Percentiles rank a stretch among this genome's conserved stretches.
These are phyloP conservation scores for Rosa chinensis DNA, from an alignment of 306 rosid species.

Conservation along the genomic window DNA sequence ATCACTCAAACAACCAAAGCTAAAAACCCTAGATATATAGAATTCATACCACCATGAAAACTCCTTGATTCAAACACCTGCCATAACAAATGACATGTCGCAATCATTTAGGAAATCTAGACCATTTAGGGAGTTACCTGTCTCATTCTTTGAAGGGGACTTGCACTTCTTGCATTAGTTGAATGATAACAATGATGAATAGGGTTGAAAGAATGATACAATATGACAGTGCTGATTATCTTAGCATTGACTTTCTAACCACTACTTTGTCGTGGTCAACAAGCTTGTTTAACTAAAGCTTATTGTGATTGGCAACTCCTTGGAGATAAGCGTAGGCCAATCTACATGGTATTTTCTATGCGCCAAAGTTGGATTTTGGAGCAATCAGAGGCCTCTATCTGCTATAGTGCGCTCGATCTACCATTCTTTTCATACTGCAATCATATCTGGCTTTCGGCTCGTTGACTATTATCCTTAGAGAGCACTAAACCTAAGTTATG, in stretches of 20 bases:
- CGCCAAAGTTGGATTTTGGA: neutral
- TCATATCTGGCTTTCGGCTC: neutral
- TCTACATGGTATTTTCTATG: neutral
- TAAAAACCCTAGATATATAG: no score
- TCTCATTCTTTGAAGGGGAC: neutral
- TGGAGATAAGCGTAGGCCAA: constrained; percentile 6
- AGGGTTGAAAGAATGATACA: neutral
- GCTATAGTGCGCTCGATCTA: neutral
- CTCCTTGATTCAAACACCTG: no score
- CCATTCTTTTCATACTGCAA: constrained; percentile 1
- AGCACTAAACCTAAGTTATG: neutral
- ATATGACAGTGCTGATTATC: neutral
- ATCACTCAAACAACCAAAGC: neutral
- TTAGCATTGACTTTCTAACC: neutral
- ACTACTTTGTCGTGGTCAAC: constrained; percentile 1
- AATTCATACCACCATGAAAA: no score
- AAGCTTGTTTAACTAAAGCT: neutral
- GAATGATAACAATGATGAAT: neutral
- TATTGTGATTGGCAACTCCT: neutral
- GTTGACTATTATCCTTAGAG: neutral
- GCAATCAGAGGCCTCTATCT: neutral
- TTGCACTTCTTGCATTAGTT: neutral
- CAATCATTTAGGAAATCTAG: neutral
- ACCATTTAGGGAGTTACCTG: neutral
- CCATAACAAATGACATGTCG: neutral